These are phyloP conservation scores for Fraxinus ornus DNA, from an alignment of 305 asterid genomes.

Conservation along the genomic window DNA sequence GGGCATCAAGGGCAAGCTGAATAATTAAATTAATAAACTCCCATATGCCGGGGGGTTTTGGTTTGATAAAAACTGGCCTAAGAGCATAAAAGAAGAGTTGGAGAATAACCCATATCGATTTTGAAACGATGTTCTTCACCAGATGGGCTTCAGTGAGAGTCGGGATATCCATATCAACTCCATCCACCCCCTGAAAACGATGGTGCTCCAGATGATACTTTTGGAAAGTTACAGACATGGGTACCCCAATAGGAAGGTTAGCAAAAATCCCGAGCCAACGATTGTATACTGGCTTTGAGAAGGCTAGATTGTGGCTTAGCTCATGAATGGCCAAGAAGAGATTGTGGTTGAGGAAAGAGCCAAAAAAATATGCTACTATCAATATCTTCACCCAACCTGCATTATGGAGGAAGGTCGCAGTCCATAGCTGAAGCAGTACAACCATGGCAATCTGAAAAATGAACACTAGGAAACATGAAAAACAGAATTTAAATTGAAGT, in stretches of 20 bases:
- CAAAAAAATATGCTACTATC: constrained; percentile 70
- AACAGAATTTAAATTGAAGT: background rate
- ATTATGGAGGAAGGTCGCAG: constrained; percentile 63
- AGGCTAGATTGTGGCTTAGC: constrained; percentile 94
- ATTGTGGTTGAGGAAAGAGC: constrained; percentile 92
- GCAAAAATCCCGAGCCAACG: constrained; percentile 92
- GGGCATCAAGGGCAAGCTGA: constrained; percentile 64
- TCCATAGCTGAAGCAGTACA: constrained; percentile 85
- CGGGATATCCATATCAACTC: constrained; percentile 87
- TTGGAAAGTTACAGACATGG: constrained; percentile 96
- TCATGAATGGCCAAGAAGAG: constrained; percentile 95
- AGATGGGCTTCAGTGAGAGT: constrained; percentile 58
- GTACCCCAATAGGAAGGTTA: constrained; percentile 93
- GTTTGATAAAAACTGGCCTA: constrained; percentile 80
- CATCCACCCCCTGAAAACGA: constrained; percentile 93
- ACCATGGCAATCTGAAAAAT: constrained; percentile 59
- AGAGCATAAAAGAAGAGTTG: constrained; percentile 94
- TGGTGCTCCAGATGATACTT: constrained; percentile 99
- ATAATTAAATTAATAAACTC: constrained; percentile 61
- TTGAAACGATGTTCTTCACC: constrained; percentile 53
- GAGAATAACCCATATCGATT: constrained; percentile 72
- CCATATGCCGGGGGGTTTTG: constrained; percentile 96
- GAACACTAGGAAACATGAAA: background rate
- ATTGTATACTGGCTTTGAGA: constrained; percentile 75
- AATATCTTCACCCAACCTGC: constrained; percentile 71